These are phyloP conservation scores for Puccinia triticina DNA, from an alignment of 1,284 basidiomycete species.

Conservation along the genomic window DNA sequence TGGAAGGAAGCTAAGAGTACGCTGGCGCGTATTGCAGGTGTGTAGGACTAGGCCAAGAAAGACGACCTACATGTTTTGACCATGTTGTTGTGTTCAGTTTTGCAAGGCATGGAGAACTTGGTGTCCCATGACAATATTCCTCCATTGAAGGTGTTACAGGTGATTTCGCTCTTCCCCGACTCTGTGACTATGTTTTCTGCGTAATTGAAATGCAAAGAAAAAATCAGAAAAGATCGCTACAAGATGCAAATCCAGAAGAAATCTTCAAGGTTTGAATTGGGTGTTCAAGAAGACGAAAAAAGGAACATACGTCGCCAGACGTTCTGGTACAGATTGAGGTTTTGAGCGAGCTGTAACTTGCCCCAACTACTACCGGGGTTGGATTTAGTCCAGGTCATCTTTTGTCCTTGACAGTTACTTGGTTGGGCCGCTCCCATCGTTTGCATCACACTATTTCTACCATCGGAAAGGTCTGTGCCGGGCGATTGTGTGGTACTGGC, in stretches of 20 bases:
- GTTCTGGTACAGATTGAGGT: slow-evolving; percentile 10
- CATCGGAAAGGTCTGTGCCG: neutral
- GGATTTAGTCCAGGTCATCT: neutral
- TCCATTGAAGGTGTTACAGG: neutral
- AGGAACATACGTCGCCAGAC: neutral
- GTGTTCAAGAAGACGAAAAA: neutral
- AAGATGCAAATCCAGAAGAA: neutral
- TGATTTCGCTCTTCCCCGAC: neutral
- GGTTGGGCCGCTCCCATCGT: neutral
- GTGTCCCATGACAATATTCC: neutral
- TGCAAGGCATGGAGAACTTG: neutral
- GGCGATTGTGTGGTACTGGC: neutral
- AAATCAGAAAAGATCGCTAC: neutral
- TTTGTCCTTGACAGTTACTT: neutral
- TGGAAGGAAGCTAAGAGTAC: neutral
- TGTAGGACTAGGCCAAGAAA: neutral
- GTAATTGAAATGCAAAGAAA: neutral
- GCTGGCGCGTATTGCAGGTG: neutral
- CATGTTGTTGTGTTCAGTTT: neutral
- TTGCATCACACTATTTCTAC: neutral
- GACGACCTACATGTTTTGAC: slow-evolving; percentile 18
- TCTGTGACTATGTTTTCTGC: neutral
- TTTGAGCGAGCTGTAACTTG: neutral
- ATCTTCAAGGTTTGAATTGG: neutral
- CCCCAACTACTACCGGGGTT: neutral